phyloP scores from a whole-genome alignment of 2,329 filamentous ascomycete species.

The Pseudomassariella vexata region DNA sequence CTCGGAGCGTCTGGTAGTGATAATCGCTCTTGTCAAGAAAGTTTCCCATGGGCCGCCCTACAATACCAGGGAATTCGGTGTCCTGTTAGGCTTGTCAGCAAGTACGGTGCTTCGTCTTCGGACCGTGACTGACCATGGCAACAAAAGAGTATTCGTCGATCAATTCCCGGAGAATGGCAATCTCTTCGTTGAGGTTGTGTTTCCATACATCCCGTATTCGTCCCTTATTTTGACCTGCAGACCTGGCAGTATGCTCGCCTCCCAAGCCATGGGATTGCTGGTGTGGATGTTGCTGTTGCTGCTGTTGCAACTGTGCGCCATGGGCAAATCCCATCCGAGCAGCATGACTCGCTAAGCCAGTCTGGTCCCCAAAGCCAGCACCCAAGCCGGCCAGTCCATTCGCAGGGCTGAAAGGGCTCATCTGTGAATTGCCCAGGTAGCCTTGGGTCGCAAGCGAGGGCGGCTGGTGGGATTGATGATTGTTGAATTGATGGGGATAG shows the following conservation, averaged over 20 bases:
- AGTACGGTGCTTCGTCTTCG: background rate
- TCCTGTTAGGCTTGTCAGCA: constrained; percentile 51
- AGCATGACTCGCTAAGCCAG: constrained; percentile 79
- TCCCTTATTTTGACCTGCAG: constrained; percentile 55
- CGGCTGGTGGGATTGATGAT: constrained; percentile 46
- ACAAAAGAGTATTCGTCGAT: constrained; percentile 93
- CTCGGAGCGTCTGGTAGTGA: constrained; percentile 95
- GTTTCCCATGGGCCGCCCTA: constrained; percentile 88
- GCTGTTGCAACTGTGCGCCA: constrained; percentile 52
- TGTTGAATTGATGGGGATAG: constrained; percentile 48
- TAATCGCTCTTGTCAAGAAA: constrained; percentile 96
- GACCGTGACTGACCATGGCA: constrained; percentile 70
- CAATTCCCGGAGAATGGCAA: constrained; percentile 74
- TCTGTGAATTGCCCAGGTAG: constrained; percentile 64
- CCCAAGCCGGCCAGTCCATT: constrained; percentile 51
- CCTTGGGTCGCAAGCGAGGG: constrained; percentile 59
- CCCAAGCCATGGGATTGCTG: constrained; percentile 28
- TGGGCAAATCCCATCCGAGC: constrained; percentile 84
- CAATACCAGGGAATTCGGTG: constrained; percentile 96
- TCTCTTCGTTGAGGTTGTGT: constrained; percentile 85
- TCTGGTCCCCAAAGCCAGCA: constrained; percentile 44
- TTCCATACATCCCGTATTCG: constrained; percentile 96
- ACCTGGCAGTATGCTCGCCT: constrained; percentile 26
- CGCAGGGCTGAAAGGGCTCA: constrained; percentile 58
- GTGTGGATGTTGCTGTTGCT: constrained; percentile 50